Base-by-base conservation (phyloP, 805 yeast species). In the Ogataea allantospora region DNA sequence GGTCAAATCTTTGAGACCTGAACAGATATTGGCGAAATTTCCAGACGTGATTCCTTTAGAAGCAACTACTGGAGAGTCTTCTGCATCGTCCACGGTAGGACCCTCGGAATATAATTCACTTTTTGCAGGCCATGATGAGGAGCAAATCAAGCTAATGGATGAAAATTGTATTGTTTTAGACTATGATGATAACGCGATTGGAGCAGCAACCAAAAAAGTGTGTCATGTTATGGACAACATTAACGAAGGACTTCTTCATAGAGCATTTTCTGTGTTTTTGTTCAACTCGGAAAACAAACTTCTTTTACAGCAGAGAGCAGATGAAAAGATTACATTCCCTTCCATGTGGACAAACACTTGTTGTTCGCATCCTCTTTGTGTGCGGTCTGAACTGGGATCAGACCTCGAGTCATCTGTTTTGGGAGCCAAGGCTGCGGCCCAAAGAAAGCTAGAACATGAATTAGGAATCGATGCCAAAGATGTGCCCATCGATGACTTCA, bases 301-400 rank as follows among this genome's bases (percentile, higher is more conserved):
- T 45, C 71, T 93, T 42, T 70, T 93, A 50, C 99, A 93, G 67
- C 97, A 91, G 67, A 79, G 99, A 53, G 98, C 99, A 0, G 79
- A 80, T 33, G 98, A 93, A 60, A 93, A 93, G 63, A 93, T 93
- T 66, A 93, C 99, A 1, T 93, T 93, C 64, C 95, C 98, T 1
- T 79, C 79, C 42, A 80, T 89, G 83, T 93, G 99, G 99, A 93
- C 99, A 17, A 93, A 93, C 62, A 93, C 99, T 2, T 93, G 99
- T 66, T 93, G 99, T 63, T 89, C 98, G 1, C 99, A 93, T 61
- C 99, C 99, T 7, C 70, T 93, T 36, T 88, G 96, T 38, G 77
- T 88, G 23, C 74, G 80, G 25, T 67, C 77, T 24, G 99, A 93
- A 63, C 68, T 88, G 57, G 97, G 97, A 8, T 54, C 58, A 23